phyloP scores from a whole-genome alignment of 2,329 filamentous ascomycete species.

The Colletotrichum zoysiae region DNA sequence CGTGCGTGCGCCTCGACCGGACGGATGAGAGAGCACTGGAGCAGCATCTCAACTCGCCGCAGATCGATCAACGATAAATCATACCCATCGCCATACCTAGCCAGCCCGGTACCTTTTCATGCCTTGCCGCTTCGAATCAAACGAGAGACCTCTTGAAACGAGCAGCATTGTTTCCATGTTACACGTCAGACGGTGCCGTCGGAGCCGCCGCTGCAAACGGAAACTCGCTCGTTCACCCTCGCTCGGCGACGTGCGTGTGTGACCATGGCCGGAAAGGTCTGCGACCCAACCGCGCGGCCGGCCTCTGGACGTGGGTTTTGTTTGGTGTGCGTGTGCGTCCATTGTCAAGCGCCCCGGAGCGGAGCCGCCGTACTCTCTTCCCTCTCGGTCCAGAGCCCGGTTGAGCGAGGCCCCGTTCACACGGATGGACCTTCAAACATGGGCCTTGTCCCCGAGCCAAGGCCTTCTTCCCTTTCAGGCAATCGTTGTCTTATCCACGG shows the following conservation, averaged over 20 bases:
- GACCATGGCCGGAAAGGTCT: conserved; percentile 9
- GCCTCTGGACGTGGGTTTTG: conserved; percentile 5
- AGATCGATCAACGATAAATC: conserved; percentile 18
- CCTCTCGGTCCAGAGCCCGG: conserved; percentile 37
- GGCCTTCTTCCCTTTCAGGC: conserved; percentile 15
- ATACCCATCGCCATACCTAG: not conserved
- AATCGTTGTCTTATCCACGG: conserved; percentile 28
- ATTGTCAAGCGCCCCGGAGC: conserved; percentile 16
- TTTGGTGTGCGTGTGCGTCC: not conserved
- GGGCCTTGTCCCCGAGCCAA: conserved; percentile 5
- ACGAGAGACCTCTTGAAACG: not conserved
- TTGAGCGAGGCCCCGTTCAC: conserved; percentile 26
- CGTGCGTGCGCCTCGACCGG: not conserved
- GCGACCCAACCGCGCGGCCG: conserved; percentile 9
- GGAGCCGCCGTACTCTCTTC: conserved; percentile 37
- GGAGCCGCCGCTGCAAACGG: conserved; percentile 18
- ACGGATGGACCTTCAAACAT: conserved; percentile 5
- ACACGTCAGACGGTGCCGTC: conserved; percentile 3
- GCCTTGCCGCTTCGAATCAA: not conserved
- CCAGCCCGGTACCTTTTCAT: not conserved
- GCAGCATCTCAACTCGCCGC: not conserved
- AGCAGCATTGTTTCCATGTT: not conserved
- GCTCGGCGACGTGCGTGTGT: conserved; percentile 5
- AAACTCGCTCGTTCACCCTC: not conserved
- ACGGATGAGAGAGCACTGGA: not conserved